Evolutionary conservation across 2,329 filamentous ascomycete genomes (phyloP), one percentile per base, ranked within the genome.

Genomic region (Ascochyta rabiei): DNA sequence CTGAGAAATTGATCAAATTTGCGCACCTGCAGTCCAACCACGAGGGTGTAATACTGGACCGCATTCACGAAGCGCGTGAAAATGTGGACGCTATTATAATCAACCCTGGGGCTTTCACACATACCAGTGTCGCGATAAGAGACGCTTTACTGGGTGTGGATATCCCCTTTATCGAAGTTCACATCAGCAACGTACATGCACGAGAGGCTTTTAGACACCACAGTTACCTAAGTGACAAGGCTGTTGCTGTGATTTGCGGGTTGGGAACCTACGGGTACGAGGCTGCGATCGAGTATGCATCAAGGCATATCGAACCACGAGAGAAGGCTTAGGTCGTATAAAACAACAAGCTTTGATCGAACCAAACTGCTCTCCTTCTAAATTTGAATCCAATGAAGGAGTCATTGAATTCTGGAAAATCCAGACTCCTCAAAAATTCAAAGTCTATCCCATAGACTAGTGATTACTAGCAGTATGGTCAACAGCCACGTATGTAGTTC

Each of bases 81-180:
- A 77, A 78, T 1, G 76, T 85, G 18, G 86, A 89, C 57, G 87
- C 82, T 59, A 84, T 90, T 61, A 77, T 93, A 67, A 91, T 93
- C 77, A 93, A 93, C 75, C 86, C 89, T 0, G 90, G 85, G 2
- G 90, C 83, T 0, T 86, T 86, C 64, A 92, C 89, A 1, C 90
- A 93, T 73, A 91, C 89, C 0, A 89, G 85, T 66, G 86, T 93
- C 1, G 88, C 86, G 0, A 80, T 93, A 53, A 80, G 90, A n/a
- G 90, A 93, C 72, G 89, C 90, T 0, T 75, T 93, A 23, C 72
- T 86, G 0, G 88, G 85, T 4, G 86, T 90, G 0, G 80, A 79
- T 6, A 85, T 91, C 19, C 89, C 89, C 0, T 93, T 92, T 64
- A 79, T 93, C 41, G 90, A 93, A 76, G 74, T 91, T n/a, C 89